Base-by-base conservation (phyloP, 2,329 filamentous ascomycete genomes). In the Sphaerulina musiva region DNA sequence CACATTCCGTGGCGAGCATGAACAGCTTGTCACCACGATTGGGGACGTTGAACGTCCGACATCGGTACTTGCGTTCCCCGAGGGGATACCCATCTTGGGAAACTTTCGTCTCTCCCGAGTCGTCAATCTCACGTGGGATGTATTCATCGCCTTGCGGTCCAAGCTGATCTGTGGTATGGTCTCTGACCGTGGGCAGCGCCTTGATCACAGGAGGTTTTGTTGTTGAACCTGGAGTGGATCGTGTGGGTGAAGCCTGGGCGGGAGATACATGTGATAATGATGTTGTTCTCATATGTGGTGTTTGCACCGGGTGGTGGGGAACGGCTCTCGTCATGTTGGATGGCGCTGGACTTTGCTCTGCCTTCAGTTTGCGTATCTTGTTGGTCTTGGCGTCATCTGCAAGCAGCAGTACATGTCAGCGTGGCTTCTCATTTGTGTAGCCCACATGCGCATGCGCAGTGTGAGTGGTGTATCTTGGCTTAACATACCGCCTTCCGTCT, bases 1-100 rank as follows among this genome's bases (percentile, higher is more conserved):
- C 93, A 69, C 93, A 97, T 73, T 98, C 93, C 12, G 93, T 98
- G 36, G 93, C 93, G 49, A 98, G 82, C 93, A 98, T 98, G 74
- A 97, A 98, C 5, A 97, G 80, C 73, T 96, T 96, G 62, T 95
- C 86, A 29, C 89, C 90, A 63, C 93, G 80, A 66, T 95, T 85
- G 14, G 92, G 90, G 3, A 98, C 91, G 61, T 88, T 83, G 70
- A 98, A 98, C 1, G 92, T 97, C 59, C 91, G 81, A 72, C 92
- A 96, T 69, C 87, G 84, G 75, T 96, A 98, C 67, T 92, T 86
- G 64, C 93, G 87, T 20, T 81, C 83, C 57, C 90, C 91, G 29
- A 87, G 79, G 20, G 91, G 82, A 66, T 91, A 85, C 40, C 93
- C 93, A 64, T 90, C 89, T 20, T 79, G 71, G 70, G 89, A 83